Evolutionary conservation across 805 yeast species (phyloP), one percentile per base, ranked within the genome.

Genomic region (Yamadazyma nakazawae): DNA sequence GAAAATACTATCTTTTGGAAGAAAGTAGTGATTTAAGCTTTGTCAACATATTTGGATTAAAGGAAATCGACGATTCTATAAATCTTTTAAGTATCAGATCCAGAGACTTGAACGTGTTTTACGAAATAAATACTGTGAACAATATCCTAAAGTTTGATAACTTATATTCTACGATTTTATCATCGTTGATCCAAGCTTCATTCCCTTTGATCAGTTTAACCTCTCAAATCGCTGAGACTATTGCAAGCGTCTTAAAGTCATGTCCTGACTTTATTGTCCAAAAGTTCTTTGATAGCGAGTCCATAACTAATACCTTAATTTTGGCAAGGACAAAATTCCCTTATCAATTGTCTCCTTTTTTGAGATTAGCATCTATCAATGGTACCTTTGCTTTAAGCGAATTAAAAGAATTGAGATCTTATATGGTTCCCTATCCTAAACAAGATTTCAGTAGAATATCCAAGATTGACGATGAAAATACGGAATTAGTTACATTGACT

Each of bases 311-410:
- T 42, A 59, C 75, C 3, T 57, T 83, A 26, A 67, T 78, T 13
- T 59, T 88, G 24, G 66, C 88, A 1, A 74, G 84, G 50, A 84
- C 94, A 0, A 89, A 91, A 57, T 77, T 88, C 50, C 98, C 98
- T 0, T 70, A 75, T 31, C 65, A 81, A 1, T 61, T 88, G 14
- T 61, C 75, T 1, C 83, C 92, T 0, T 81, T 83, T 48, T 63
- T 89, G 34, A 74, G 80, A 45, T 54, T 88, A 11, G 70, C 84
- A 12, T 69, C 84, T 9, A 75, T 82, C 25, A 85, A 86, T 54
- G 81, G 85, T 0, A 78, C 77, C 34, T 78, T 84, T 56, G 94
- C 96, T 0, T 70, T 77, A 48, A 78, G 76, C 45, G 87, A 85
- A 51, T 69, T 90, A 52, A 64, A 72, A 12, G 69, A 72, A 16